These are phyloP conservation scores for Hypoxylon trugodes DNA, from an alignment of 495 filamentous ascomycete genomes.

Conservation along the genomic window DNA sequence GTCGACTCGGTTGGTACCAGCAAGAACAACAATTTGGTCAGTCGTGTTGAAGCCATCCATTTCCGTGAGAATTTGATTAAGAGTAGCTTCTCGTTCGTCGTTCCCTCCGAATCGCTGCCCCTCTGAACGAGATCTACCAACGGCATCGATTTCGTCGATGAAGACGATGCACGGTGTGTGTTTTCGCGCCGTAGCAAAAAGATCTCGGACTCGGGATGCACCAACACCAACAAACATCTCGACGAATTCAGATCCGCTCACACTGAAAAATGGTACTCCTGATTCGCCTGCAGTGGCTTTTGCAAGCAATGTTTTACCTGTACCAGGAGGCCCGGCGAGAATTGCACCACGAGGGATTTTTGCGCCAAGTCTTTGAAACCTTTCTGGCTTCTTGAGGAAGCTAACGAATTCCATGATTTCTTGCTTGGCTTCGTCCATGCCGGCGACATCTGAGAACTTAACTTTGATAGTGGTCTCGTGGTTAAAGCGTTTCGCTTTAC, in stretches of 20 bases:
- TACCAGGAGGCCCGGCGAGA: conserved; percentile 94
- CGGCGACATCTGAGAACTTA: conserved; percentile 96
- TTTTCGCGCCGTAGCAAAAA: conserved; percentile 94
- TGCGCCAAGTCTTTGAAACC: conserved; percentile 90
- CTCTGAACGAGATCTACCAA: conserved; percentile 87
- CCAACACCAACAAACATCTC: conserved; percentile 99
- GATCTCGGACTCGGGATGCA: conserved; percentile 90
- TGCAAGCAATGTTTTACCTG: conserved; percentile 95
- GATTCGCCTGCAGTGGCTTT: conserved; percentile 98
- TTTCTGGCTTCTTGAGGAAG: conserved; percentile 89
- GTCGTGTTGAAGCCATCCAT: conserved; percentile 99
- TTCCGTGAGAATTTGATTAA: conserved; percentile 98
- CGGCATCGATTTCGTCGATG: conserved; percentile 98
- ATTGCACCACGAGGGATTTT: conserved; percentile 98
- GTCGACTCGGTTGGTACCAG: conserved; percentile 94
- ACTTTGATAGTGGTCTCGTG: conserved; percentile 95
- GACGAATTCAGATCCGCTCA: conserved; percentile 98
- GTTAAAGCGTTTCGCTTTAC: conserved; percentile 94
- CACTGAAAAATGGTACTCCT: conserved; percentile 96
- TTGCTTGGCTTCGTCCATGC: conserved; percentile 97
- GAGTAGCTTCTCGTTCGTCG: conserved; percentile 93
- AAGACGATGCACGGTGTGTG: conserved; percentile 99
- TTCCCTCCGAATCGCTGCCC: conserved; percentile 80
- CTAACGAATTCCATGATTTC: conserved; percentile 99
- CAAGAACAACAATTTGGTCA: conserved; percentile 97